Evolutionary conservation across 805 yeast species (phyloP), one percentile per base, ranked within the genome.

Genomic region (Candida quercuum): DNA sequence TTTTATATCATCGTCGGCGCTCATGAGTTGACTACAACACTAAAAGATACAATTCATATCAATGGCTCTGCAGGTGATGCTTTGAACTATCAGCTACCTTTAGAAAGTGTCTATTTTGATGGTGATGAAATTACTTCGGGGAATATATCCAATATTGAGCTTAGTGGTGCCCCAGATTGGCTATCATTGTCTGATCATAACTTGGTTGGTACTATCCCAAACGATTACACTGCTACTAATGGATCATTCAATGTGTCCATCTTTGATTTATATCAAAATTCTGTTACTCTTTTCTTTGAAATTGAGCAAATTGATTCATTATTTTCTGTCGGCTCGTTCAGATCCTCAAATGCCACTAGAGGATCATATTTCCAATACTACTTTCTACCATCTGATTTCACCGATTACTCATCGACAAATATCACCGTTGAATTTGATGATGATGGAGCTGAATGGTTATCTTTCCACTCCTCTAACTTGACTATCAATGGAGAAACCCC

Each of bases 1-100:
- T 93, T 93, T 63, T 69, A 76, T 42, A 64, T 93, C 26, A 65
- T 82, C 19, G 82, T 91, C 26, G 99, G 99, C 29, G 96, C 94
- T 9, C 96, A 93, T 57, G 81, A 75, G 44, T 69, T 93, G 45
- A 71, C 87, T 27, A 81, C 93, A 2, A 67, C 79, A 17, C 54
- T 78, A 27, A 74, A 83, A 41, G 70, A 72, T 33, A 69, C 76
- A 2, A 61, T 76, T 21, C 59, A 68, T 17, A 67, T 85, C 40
- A 84, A 85, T 49, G 89, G 87, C 3, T 81, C 93, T 6, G 72
- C 71, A 17, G 76, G 78, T 33, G 71, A 74, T 24, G 49, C 59
- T 1, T 69, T 91, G 48, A 52, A 67, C 19, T 69, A 76, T 41
- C 56, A 67, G 2, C 64, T 88, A 17, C 96, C 96, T 1, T 55